A percentile compares a stretch with the other conserved stretches of the same genome.
Conservation (phyloP, 2,329 filamentous ascomycete species). For the Ophiostoma sp. region DNA sequence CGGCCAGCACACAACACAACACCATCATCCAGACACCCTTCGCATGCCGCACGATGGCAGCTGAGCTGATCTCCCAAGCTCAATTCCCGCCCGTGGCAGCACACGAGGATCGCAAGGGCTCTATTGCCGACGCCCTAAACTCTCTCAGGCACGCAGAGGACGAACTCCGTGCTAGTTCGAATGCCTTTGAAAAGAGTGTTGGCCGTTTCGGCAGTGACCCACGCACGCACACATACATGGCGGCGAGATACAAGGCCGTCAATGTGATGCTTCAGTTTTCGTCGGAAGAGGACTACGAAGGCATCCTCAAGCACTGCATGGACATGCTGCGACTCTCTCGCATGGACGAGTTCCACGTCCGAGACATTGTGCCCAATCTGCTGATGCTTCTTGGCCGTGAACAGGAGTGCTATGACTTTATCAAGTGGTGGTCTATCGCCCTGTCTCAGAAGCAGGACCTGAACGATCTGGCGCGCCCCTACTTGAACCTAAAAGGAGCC, state of each 20-base stretch:
- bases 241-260: neutral
- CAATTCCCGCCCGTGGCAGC: too few relatives aligned
- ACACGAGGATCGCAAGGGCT: too few relatives aligned
- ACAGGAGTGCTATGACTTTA: neutral
- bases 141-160: too few relatives aligned
- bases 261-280: neutral
- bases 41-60: too few relatives aligned
- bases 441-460: neutral
- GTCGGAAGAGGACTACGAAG: neutral
- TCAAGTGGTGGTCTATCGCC: neutral
- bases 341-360: neutral
- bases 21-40: too few relatives aligned
- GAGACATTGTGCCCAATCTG: neutral
- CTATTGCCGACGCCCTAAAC: too few relatives aligned
- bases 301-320: neutral
- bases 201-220: too few relatives aligned
- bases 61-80: too few relatives aligned
- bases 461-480: neutral
- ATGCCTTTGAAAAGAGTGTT: too few relatives aligned
- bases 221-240: neutral
- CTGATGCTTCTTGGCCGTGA: neutral
- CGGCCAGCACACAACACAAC: too few relatives aligned
- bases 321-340: neutral
- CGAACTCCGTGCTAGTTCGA: too few relatives aligned
- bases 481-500: neutral